phyloP scores from a whole-genome alignment of 192 early-diverging fungal species.

The Hyaloraphidium curvatum region DNA sequence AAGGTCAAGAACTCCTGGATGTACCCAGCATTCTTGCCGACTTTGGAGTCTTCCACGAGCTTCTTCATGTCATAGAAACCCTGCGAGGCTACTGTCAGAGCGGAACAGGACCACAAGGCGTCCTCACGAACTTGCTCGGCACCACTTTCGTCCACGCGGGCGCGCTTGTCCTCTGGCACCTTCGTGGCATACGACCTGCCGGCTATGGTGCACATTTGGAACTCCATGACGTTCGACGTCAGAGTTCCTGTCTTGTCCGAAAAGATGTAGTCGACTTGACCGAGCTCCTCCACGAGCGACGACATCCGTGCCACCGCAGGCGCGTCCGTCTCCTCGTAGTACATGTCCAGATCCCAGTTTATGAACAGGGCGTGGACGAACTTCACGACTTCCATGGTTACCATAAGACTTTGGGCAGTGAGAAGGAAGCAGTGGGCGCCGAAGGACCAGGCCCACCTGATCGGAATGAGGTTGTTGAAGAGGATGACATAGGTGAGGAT shows the following conservation, averaged over 20 bases:
- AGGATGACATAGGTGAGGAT: constrained; percentile 95
- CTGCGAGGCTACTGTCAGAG: neutral
- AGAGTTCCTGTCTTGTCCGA: constrained; percentile 81
- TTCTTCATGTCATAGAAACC: constrained; percentile 28
- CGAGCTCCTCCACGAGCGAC: constrained; percentile 88
- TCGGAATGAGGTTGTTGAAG: constrained; percentile 97
- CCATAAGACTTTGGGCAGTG: constrained; percentile 49
- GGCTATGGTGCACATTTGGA: constrained; percentile 72
- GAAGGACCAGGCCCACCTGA: constrained; percentile 31
- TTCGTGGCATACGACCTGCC: constrained; percentile 77
- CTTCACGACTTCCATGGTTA: constrained; percentile 97
- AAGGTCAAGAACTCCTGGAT: constrained; percentile 81
- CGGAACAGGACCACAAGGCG: neutral
- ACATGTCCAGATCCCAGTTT: constrained; percentile 88
- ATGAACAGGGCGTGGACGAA: constrained; percentile 74
- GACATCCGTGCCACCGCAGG: constrained; percentile 81
- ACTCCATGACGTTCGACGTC: constrained; percentile 80
- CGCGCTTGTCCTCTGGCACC: constrained; percentile 76
- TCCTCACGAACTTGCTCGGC: constrained; percentile 38
- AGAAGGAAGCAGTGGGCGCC: constrained; percentile 5
- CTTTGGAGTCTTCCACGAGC: constrained; percentile 17
- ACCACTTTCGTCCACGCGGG: constrained; percentile 34
- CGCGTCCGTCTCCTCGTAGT: constrained; percentile 80
- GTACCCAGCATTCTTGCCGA: constrained; percentile 27
- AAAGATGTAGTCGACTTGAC: constrained; percentile 94